Base-by-base conservation (phyloP, 2,329 filamentous ascomycete genomes). In the Trichophyton equinum region DNA sequence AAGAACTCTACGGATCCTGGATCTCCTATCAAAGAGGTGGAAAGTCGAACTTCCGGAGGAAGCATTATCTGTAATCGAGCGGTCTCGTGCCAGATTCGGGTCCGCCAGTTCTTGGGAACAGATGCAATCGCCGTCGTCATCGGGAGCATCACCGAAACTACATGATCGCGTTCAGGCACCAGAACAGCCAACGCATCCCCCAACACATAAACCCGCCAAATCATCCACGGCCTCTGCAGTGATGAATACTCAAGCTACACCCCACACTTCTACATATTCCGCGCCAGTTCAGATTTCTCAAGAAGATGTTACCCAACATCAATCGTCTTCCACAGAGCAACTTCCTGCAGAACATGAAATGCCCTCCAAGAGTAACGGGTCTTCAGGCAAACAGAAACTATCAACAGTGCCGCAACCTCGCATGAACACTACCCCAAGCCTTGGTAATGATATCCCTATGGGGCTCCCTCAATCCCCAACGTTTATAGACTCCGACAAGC, bases 21-120 rank as follows among this genome's bases (percentile, higher is more conserved):
- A 87, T 66, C 84, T 95, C 3, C 82, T 95, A 11, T 87, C 87
- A 0, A 83, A 85, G n/a, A 94, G 94, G 68, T 97, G 94, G 91
- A 86, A 86, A 18, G 86, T 96, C 49, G 85, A 90, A 61, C 74
- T 97, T 8, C 92, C 94, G 0, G 86, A 89, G 62, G 92, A 97
- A 73, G 92, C 91, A 0, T 80, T 82, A 0, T 76, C 81, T 1
- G 84, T 95, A 1, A 81, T 97, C n/a, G 79, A 84, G 57, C 83
- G 90, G 40, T 87, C 89, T 1, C 89, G 95, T 68, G 79, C 83
- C 51, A 92, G 87, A 73, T 96, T 88, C 73, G 90, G 89, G 1
- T 82, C 81, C 1, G 91, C 86, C 81, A 73, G 73, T 9, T 70
- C 72, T 1, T 75, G 81, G 59, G 80, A 81, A 0, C 84, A 85